phyloP scores from a whole-genome alignment of 1,284 basidiomycete species.

The Xerocomus cyaneibrunnescens region DNA sequence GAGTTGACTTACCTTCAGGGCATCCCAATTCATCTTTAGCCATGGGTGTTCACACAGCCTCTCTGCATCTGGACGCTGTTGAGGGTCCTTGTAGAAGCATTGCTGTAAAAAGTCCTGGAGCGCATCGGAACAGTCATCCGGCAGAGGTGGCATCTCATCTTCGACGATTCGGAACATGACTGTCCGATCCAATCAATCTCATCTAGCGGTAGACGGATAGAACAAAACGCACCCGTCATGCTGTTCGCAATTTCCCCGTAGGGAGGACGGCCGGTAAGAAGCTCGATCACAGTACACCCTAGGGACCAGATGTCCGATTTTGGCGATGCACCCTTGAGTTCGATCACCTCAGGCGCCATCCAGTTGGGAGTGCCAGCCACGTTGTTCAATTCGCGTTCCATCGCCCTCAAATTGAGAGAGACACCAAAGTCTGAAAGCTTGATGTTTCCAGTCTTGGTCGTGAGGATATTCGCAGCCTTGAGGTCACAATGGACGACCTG shows the following conservation, averaged over 20 bases:
- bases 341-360: conserved; percentile 98
- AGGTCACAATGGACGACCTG: conserved; percentile 91
- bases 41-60: conserved; percentile 87
- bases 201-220: conserved; percentile 4
- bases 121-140: conserved; percentile 70
- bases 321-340: conserved; percentile 71
- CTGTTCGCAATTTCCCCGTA: conserved; percentile 84
- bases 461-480: conserved; percentile 98
- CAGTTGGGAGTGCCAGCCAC: conserved; percentile 96
- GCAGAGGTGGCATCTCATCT: conserved; percentile 84
- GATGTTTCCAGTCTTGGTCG: conserved; percentile 95
- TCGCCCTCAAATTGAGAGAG: conserved; percentile 95
- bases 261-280: conserved; percentile 89
- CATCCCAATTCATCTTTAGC: conserved; percentile 79
- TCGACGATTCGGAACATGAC: conserved; percentile 97
- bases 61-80: conserved; percentile 77
- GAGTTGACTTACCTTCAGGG: conserved; percentile 61
- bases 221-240: conserved; percentile 66
- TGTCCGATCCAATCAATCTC: conserved; percentile 32
- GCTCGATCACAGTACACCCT: conserved; percentile 91
- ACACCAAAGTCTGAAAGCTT: conserved; percentile 99
- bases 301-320: conserved; percentile 92
- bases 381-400: conserved; percentile 85
- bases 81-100: conserved; percentile 90
- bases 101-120: conserved; percentile 76